Base-by-base conservation (phyloP, 768 basidiomycete genomes). In the Boletus speciosus region DNA sequence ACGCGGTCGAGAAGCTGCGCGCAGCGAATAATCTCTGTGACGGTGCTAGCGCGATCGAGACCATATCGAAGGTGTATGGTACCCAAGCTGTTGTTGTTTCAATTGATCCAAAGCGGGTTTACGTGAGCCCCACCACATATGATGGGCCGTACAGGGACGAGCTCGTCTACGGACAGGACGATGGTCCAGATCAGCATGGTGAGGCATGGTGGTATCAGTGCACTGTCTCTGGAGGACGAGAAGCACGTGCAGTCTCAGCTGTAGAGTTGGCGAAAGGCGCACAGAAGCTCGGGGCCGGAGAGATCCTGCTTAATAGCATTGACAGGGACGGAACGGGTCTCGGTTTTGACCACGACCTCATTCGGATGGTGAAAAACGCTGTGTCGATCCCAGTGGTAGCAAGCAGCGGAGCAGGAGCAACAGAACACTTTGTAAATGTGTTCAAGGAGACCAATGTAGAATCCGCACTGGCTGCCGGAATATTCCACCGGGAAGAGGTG, bases 191-290 rank as follows among this genome's bases (percentile, higher is more conserved):
- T 53, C 88, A 88, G 58, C 73, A 78, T 49, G 85, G 83, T 40
- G 85, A 83, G 66, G 86, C 84, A 40, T 98, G 97, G 94, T 98
- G 96, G 97, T 99, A 99, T 71, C 93, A 95, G 68, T 98, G 97
- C 71, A 98, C 97, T 11, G 90, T 98, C 44, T 90, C 86, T 1
- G 96, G 97, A 37, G 97, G 97, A 14, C 85, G 97, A 31, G 89
- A 93, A 67, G 60, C 76, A 23, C 84, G 93, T 12, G 84, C 83
- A 35, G 73, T 99, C 32, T 97, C 96, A 14, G 96, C 85, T 40
- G 83, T 92, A 21, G 86, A 98, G 71, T 83, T 99, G n/a, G 92
- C 90, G 16, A 77, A 83, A 54, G 97, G 96, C 12, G 93, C 86
- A n/a, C 93, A 97, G 68, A 68, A 68, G 38, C 81, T 99, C 15